Conservation (phyloP, 148 eudicot genomes). For the Fagopyrum tataricum region DNA sequence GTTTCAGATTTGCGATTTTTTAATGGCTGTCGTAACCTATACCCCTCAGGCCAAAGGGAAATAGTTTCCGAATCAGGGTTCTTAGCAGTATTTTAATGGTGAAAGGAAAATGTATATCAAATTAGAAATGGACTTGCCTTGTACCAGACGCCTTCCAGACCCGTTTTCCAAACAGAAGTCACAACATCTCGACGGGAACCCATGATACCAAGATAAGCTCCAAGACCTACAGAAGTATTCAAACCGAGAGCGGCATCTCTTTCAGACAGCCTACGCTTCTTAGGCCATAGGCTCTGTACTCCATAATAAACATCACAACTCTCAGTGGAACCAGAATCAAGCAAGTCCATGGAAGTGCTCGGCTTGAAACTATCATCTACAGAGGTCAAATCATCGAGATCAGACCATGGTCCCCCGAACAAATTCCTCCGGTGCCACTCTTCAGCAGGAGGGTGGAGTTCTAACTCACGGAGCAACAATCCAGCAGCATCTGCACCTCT, state of each 20-base stretch:
- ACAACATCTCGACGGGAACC: slow-evolving; percentile 97
- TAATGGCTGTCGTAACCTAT: too few relatives aligned
- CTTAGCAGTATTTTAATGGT: too few relatives aligned
- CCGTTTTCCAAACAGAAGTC: slow-evolving; percentile 94
- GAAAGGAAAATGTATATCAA: too few relatives aligned
- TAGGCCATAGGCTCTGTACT: slow-evolving; percentile 85
- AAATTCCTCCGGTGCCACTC: slow-evolving; percentile 96
- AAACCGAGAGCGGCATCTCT: slow-evolving; percentile 97
- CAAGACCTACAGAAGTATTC: slow-evolving; percentile 91
- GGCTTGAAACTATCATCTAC: slow-evolving; percentile 44
- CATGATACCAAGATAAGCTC: slow-evolving; percentile 98
- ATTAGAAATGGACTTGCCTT: slow-evolving; percentile 36
- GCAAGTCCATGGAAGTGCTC: slow-evolving; percentile 37
- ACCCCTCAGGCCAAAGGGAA: too few relatives aligned
- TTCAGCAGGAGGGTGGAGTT: slow-evolving; percentile 99
- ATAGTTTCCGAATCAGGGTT: too few relatives aligned
- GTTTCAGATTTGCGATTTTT: too few relatives aligned
- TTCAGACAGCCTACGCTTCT: slow-evolving; percentile 90
- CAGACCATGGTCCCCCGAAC: slow-evolving; percentile 98
- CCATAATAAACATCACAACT: slow-evolving; percentile 52
- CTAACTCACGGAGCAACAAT: slow-evolving; percentile 80
- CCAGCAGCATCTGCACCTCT: slow-evolving; percentile 99
- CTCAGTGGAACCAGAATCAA: slow-evolving; percentile 37
- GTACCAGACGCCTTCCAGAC: slow-evolving; percentile 96
- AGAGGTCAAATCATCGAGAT: slow-evolving; percentile 56